Conservation (phyloP, 495 filamentous ascomycete genomes). For the Bryoglossum gracile region DNA sequence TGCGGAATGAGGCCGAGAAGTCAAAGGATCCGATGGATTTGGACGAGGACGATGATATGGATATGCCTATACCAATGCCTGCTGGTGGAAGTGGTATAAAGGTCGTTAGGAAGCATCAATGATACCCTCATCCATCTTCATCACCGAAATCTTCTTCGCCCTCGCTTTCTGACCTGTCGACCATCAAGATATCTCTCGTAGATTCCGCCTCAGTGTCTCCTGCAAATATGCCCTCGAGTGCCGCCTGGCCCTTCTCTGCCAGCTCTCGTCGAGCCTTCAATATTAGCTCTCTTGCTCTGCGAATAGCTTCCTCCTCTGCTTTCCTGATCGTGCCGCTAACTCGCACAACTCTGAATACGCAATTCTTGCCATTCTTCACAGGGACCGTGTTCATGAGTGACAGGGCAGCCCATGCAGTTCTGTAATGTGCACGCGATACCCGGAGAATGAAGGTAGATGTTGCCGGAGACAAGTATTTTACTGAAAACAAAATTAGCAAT, state of each 20-base stretch:
- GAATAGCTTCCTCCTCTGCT: constrained; percentile 81
- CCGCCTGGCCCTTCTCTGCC: constrained; percentile 27
- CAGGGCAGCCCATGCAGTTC: constrained; percentile 82
- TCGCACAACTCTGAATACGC: constrained; percentile 77
- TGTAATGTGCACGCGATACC: constrained; percentile 68
- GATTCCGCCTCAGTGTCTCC: constrained; percentile 14
- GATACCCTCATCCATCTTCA: constrained; percentile 28
- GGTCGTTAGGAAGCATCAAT: constrained; percentile 35
- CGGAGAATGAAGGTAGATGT: constrained; percentile 90
- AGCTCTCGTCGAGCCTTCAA: constrained; percentile 44
- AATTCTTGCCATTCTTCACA: constrained; percentile 44
- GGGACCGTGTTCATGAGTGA: constrained; percentile 73
- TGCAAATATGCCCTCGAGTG: constrained; percentile 37
- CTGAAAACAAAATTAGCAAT: constrained; percentile 34
- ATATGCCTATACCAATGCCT: constrained; percentile 22
- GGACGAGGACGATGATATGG: constrained; percentile 30
- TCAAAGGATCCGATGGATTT: constrained; percentile 22
- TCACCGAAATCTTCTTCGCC: constrained; percentile 40
- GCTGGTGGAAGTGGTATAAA: constrained; percentile 31
- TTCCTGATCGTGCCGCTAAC: constrained; percentile 94
- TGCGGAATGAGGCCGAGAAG: constrained; percentile 28
- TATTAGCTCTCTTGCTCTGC: constrained; percentile 64
- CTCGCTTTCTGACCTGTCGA: constrained; percentile 37
- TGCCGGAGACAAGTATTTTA: constrained; percentile 88
- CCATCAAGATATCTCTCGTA: constrained; percentile 30